phyloP scores from a whole-genome alignment of 228 moss, liverwort and hornwort species.

The Sphagnum fallax region DNA sequence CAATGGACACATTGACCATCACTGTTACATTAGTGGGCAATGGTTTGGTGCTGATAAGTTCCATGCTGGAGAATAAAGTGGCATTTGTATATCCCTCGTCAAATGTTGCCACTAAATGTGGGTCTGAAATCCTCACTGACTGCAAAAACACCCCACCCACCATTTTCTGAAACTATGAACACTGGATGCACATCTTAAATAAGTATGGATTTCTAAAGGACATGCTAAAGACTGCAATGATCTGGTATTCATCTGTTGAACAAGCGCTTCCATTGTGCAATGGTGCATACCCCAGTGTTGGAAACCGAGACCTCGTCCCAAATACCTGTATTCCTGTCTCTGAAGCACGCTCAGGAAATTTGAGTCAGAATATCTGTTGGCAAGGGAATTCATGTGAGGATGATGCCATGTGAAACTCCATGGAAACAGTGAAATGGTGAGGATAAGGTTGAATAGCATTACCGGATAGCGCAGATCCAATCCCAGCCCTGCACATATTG shows the following conservation, averaged over 20 bases:
- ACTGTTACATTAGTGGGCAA: slow-evolving; percentile 30
- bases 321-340: slow-evolving; percentile 92
- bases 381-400: background rate
- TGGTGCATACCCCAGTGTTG: slow-evolving; percentile 61
- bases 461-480: slow-evolving; percentile 93
- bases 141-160: slow-evolving; percentile 16
- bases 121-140: slow-evolving; percentile 74
- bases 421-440: background rate
- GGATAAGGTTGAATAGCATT: background rate
- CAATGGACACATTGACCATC: slow-evolving; percentile 61
- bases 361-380: background rate
- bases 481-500: slow-evolving; percentile 99
- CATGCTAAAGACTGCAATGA: too few species aligned
- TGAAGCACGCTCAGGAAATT: slow-evolving; percentile 14
- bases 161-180: too few species aligned
- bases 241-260: too few species aligned
- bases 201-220: too few species aligned
- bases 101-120: slow-evolving; percentile 83
- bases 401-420: background rate
- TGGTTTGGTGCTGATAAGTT: slow-evolving; percentile 54
- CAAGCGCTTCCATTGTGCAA: too few species aligned
- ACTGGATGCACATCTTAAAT: too few species aligned
- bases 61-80: slow-evolving; percentile 54
- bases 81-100: slow-evolving; percentile 52
- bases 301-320: slow-evolving; percentile 77